Evolutionary conservation across 2,329 filamentous ascomycete species (phyloP).

Genomic region (Stemphylium lycopersici): DNA sequence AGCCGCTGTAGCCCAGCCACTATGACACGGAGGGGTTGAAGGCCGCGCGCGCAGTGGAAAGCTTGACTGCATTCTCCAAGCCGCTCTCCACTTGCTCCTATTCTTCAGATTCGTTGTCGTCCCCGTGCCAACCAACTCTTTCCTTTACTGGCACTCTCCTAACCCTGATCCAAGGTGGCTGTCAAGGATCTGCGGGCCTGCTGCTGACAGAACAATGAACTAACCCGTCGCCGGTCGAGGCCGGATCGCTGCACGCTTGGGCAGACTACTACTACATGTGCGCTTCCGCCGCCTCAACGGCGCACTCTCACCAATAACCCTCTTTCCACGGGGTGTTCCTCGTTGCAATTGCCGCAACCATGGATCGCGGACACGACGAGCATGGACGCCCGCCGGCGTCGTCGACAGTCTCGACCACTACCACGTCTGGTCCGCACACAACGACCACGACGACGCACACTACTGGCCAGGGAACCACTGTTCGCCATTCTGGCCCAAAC

Average conservation of each 20-base stretch:
- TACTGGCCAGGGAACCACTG: slow-evolving; percentile 24
- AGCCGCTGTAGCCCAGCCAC: slow-evolving; percentile 3
- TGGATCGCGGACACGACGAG: slow-evolving; percentile 21
- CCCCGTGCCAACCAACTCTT: slow-evolving; percentile 9
- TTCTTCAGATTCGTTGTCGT: background rate
- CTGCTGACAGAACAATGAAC: slow-evolving; percentile 27
- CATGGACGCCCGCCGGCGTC: slow-evolving; percentile 15
- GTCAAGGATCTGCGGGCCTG: slow-evolving; percentile 1
- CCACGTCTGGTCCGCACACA: slow-evolving; percentile 33
- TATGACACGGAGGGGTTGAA: background rate
- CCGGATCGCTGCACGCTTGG: slow-evolving; percentile 24
- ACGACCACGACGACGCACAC: slow-evolving; percentile 37
- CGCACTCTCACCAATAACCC: background rate
- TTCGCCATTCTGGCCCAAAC: slow-evolving; percentile 29
- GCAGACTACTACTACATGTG: slow-evolving; percentile 13
- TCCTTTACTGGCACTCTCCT: slow-evolving; percentile 1
- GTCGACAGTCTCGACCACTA: slow-evolving; percentile 31
- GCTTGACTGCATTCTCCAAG: background rate
- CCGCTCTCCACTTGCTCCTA: background rate
- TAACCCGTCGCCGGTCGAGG: slow-evolving; percentile 20
- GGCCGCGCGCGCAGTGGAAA: too few relatives aligned
- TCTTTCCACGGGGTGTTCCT: background rate
- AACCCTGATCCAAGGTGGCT: slow-evolving; percentile 2
- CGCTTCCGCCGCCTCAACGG: slow-evolving; percentile 8
- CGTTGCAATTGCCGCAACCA: slow-evolving; percentile 6